Evolutionary conservation across 129 eudicot genomes (phyloP).

Genomic region (Tagetes erecta): DNA sequence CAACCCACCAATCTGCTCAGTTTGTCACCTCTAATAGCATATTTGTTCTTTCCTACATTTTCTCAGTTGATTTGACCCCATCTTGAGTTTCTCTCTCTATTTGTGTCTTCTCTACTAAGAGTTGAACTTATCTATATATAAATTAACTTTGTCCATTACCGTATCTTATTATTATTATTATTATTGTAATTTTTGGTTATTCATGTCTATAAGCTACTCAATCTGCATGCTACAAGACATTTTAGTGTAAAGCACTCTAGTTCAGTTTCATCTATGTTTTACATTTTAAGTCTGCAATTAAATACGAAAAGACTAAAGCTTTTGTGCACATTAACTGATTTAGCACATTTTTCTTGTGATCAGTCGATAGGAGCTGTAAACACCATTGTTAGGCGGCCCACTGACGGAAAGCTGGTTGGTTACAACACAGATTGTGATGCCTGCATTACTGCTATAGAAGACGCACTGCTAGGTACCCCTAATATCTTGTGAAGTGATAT

Average conservation of each 20-base stretch:
- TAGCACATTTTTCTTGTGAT: constrained; percentile 2
- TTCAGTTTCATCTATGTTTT: constrained; percentile 14
- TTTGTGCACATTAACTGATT: constrained; percentile 5
- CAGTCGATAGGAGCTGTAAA: constrained; percentile 94
- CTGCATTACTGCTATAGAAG: constrained; percentile 79
- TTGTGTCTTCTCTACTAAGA: not conserved
- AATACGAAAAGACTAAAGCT: constrained; percentile 15
- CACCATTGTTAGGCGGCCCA: constrained; percentile 67
- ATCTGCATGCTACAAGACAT: not conserved
- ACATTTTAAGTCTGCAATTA: not conserved
- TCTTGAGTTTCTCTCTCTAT: not conserved
- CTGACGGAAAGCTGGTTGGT: constrained; percentile 82
- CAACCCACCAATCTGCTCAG: not conserved
- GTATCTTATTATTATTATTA: not conserved
- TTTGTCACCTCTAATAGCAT: not conserved
- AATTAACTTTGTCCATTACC: not conserved
- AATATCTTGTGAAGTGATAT: constrained; percentile 15
- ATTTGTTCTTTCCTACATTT: not conserved
- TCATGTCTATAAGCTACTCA: not conserved
- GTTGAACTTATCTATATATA: not conserved
- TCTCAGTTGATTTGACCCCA: not conserved
- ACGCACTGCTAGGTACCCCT: constrained; percentile 62
- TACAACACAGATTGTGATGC: constrained; percentile 88
- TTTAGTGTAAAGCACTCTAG: not conserved
- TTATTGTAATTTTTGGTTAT: not conserved